Base-by-base conservation (phyloP, 2,329 filamentous ascomycete genomes). In the Fusarium virguliforme region DNA sequence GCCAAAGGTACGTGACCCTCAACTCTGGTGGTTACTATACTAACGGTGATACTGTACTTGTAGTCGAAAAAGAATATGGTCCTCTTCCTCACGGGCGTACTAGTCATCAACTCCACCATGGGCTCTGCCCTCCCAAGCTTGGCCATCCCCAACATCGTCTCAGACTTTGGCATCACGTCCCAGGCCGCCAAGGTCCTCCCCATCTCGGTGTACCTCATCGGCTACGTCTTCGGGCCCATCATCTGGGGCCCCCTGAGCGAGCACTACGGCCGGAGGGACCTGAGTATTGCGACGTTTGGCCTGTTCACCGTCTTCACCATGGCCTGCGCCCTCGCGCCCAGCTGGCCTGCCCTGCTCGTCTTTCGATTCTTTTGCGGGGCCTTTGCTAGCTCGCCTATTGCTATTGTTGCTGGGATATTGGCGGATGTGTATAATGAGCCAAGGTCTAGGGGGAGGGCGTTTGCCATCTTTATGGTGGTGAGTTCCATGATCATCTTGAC, bases 71-170 rank as follows among this genome's bases (percentile, higher is more conserved):
- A 92, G 75, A 70, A 80, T 2, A 80, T 82, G 38, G 84, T 92
- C 6, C 75, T 91, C 3, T 74, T 88, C 28, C 83, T 87, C 0
- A 85, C 86, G 2, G 88, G 89, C 80, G 77, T 87, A 68, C 84
- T 86, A 59, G 89, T 92, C 46, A 83, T 92, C 76, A 93, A 93
- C 78, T 89, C 87, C 28, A 92, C 91, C 9, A 88, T 93, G 80
- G 88, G 87, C 2, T 91, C 88, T 43, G 84, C 89, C 0, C 82
- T 93, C 6, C 89, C 91, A 1, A 88, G 89, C 61, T 91, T 91
- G 77, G 88, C 89, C 13, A 85, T 89, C 3, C 83, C 86, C 3
- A 86, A 84, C 57, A 90, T 92, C 51, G 81, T 85, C 3, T 76
- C 79, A 4, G 83, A 90, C 71, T 93, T 90, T 80, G 75, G 83